Conservation (phyloP, 2,329 filamentous ascomycete genomes). For the Fusarium goolgardi region DNA sequence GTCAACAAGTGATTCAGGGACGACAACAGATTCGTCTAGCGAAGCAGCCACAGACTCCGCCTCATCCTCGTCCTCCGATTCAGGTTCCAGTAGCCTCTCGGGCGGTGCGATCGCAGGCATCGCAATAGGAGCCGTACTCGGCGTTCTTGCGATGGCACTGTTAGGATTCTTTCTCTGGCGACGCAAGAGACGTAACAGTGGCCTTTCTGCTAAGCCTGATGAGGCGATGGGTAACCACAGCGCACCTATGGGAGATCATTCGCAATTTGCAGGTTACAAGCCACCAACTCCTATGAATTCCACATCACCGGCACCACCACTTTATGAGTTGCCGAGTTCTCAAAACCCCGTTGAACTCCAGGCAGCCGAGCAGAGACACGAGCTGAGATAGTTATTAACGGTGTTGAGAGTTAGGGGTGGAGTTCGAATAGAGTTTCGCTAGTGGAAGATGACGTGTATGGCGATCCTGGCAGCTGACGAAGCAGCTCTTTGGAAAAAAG, state of each 20-base stretch:
- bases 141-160: background rate
- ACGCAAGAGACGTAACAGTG: background rate
- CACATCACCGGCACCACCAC: background rate
- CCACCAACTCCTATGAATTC: background rate
- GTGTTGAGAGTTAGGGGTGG: background rate
- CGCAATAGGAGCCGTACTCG: background rate
- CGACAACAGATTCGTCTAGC: background rate
- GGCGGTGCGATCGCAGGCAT: background rate
- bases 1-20: background rate
- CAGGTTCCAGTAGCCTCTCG: background rate
- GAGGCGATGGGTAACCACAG: background rate
- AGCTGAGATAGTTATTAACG: background rate
- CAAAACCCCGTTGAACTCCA: background rate
- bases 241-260: background rate
- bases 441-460: background rate
- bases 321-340: background rate
- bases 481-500: background rate
- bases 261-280: background rate
- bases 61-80: background rate
- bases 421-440: background rate
- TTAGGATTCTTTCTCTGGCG: background rate
- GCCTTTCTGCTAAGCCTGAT: background rate
- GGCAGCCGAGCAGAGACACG: background rate
- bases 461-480: background rate
- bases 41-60: background rate